Evolutionary conservation across 257 asterid genomes (phyloP).

Genomic region (Penstemon newberryi): DNA sequence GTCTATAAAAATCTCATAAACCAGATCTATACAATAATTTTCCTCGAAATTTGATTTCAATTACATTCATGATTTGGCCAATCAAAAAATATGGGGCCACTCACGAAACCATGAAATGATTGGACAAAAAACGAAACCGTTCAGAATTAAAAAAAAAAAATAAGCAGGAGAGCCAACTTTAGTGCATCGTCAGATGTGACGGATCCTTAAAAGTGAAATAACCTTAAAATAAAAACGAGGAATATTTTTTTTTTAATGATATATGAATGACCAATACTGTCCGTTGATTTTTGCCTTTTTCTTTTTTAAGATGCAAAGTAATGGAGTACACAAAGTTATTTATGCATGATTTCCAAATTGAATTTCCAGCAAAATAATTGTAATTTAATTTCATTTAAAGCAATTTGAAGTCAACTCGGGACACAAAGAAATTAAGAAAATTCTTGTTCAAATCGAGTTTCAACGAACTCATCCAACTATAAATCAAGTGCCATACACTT

Average conservation of each 20-base stretch:
- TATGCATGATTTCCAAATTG: neutral
- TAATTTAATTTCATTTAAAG: too few relatives aligned
- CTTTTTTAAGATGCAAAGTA: too few relatives aligned
- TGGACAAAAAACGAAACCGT: neutral
- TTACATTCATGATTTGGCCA: neutral
- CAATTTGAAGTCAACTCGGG: too few relatives aligned
- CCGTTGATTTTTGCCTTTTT: too few relatives aligned
- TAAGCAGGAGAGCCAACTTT: neutral
- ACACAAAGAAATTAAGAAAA: too few relatives aligned
- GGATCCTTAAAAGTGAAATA: conserved; percentile 18
- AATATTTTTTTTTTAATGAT: neutral
- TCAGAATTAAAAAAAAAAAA: neutral
- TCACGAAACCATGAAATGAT: neutral
- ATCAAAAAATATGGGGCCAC: neutral
- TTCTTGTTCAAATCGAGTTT: too few relatives aligned
- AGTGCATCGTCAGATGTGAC: conserved; percentile 16
- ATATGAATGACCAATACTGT: neutral
- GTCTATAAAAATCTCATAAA: neutral
- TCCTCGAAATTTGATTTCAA: neutral
- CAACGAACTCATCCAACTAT: too few relatives aligned
- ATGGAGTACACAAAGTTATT: neutral
- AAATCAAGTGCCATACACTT: too few relatives aligned
- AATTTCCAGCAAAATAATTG: neutral
- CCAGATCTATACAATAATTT: neutral
- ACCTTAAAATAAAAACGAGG: neutral